Evolutionary conservation across 345 rosid genomes (phyloP).

Genomic region (Cardamine occulta): DNA sequence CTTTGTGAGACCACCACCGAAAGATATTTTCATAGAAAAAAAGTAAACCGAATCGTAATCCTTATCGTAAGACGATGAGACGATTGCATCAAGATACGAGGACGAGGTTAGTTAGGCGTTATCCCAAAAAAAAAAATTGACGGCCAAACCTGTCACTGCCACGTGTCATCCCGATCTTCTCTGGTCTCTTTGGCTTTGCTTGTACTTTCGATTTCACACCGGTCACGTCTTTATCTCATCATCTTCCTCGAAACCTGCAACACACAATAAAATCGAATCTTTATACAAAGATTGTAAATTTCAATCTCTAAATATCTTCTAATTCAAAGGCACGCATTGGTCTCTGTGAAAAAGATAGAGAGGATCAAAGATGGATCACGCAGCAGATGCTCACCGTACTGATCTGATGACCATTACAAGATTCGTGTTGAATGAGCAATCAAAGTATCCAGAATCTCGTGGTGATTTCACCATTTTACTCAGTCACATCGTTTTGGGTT

Average conservation of each 20-base stretch:
- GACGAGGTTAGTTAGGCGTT: constrained; percentile 43
- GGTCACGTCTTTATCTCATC: constrained; percentile 38
- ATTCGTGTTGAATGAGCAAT: constrained; percentile 81
- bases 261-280: neutral
- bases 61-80: neutral
- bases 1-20: no score
- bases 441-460: constrained; percentile 92
- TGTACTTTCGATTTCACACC: constrained; percentile 20
- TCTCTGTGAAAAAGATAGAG: neutral
- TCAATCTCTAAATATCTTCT: neutral
- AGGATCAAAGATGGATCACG: constrained; percentile 73
- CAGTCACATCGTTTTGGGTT: constrained; percentile 92
- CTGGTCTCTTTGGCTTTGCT: constrained; percentile 1
- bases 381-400: constrained; percentile 81
- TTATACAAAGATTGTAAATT: neutral
- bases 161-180: constrained; percentile 60
- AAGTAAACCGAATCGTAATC: neutral
- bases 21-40: neutral
- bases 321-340: neutral
- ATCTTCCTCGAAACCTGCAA: constrained; percentile 46
- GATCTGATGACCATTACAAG: constrained; percentile 98
- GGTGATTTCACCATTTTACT: constrained; percentile 96
- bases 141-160: constrained; percentile 58
- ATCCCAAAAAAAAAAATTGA: constrained; percentile 43
- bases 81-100: constrained; percentile 14